Conservation (phyloP, 73 alveolate genomes). For the Paramecium tetraurelia region DNA sequence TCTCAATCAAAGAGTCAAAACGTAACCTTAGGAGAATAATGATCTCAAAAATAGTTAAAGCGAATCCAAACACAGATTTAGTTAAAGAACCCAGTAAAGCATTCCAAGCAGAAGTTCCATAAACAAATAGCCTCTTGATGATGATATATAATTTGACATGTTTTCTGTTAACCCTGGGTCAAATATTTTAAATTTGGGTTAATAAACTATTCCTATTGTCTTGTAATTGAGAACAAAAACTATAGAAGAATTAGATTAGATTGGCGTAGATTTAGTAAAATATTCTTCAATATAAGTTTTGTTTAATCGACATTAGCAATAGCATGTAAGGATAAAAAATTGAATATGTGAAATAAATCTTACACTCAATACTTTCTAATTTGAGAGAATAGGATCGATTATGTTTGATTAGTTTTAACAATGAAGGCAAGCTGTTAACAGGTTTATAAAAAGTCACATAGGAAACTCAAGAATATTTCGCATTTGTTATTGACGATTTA, state of each 20-base stretch:
- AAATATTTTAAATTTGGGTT: neutral
- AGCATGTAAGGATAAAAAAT: constrained; percentile 31
- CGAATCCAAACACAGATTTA: neutral
- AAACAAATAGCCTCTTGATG: neutral
- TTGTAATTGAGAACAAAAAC: neutral
- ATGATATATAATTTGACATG: neutral
- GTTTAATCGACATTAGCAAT: constrained; percentile 78
- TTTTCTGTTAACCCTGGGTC: neutral
- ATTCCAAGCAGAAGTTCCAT: constrained; percentile 17
- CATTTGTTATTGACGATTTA: neutral
- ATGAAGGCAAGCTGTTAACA: constrained; percentile 52
- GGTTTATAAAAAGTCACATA: constrained; percentile 63
- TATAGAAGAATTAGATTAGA: neutral
- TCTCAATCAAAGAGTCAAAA: neutral
- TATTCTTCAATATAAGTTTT: constrained; percentile 29
- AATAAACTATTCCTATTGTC: neutral
- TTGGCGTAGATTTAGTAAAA: constrained; percentile 11
- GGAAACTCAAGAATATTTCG: constrained; percentile 53
- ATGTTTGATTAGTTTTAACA: constrained; percentile 64
- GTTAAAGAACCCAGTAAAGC: neutral
- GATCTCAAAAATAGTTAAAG: neutral
- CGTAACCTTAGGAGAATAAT: neutral
- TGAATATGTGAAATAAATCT: neutral
- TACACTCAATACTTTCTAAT: neutral
- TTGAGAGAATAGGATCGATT: constrained; percentile 64